Percentiles rank a stretch among this genome's conserved stretches.
These are phyloP conservation scores for Leptosphaerulina australis DNA, from an alignment of 2,329 filamentous ascomycete genomes.

Conservation along the genomic window DNA sequence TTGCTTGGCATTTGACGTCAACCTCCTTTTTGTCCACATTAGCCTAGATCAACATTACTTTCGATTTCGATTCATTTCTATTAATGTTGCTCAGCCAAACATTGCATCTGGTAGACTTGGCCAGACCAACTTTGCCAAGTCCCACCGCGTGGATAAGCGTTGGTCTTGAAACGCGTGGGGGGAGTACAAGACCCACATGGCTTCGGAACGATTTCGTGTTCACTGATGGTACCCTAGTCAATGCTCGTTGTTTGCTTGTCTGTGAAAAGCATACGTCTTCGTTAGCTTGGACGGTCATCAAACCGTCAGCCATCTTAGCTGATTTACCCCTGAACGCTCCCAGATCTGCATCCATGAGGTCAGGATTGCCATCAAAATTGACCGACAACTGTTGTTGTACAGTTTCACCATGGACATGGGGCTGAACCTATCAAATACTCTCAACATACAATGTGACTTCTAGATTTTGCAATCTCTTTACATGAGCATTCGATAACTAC, in stretches of 20 bases:
- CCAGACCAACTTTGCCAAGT: constrained; percentile 1
- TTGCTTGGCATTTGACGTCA: not conserved
- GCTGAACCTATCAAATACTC: not conserved
- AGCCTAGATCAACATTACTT: not conserved
- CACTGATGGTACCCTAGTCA: constrained; percentile 7
- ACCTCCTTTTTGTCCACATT: not conserved
- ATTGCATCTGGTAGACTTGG: not conserved
- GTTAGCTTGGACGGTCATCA: no score
- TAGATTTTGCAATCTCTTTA: not conserved
- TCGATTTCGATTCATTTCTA: not conserved
- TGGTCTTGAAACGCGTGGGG: constrained; percentile 10
- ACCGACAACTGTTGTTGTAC: constrained; percentile 6
- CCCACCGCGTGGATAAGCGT: not conserved
- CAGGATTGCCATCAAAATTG: constrained; percentile 1
- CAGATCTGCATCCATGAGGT: constrained; percentile 11
- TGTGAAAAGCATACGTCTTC: constrained; percentile 1
- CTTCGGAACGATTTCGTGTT: constrained; percentile 4
- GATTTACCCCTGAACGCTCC: constrained; percentile 4
- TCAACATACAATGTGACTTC: not conserved
- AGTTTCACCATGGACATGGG: not conserved
- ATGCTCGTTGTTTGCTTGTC: constrained; percentile 3
- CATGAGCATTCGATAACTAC: not conserved
- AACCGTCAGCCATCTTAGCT: no score
- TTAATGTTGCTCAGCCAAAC: constrained; percentile 2
- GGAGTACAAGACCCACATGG: constrained; percentile 1